A percentile compares a stretch with the other conserved stretches of the same genome.
Conservation (phyloP, 352 stramenopile species). For the Phytopythium mirpurense region DNA sequence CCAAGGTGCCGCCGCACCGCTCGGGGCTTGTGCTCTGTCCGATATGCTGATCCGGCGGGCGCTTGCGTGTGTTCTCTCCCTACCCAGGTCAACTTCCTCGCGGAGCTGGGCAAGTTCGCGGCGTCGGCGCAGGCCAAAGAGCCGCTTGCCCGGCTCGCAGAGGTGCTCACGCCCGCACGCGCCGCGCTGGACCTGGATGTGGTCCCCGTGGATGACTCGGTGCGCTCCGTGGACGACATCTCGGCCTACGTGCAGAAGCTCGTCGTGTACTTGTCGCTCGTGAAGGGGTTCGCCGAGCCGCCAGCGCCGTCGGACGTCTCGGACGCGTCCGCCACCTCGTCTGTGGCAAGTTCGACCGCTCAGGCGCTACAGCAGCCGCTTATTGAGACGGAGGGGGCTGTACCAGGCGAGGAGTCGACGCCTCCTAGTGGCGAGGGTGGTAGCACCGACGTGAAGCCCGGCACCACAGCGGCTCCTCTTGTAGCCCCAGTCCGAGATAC, state of each 20-base stretch:
- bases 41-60: background rate
- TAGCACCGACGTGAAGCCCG: background rate
- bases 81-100: slow-evolving; percentile 34
- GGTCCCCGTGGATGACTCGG: background rate
- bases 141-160: slow-evolving; percentile 28
- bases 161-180: slow-evolving; percentile 32
- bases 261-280: slow-evolving; percentile 41
- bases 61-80: too few species aligned
- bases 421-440: background rate
- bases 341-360: slow-evolving; percentile 2
- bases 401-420: background rate
- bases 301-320: slow-evolving; percentile 4
- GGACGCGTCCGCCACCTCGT: slow-evolving; percentile 8
- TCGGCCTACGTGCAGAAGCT: slow-evolving; percentile 27
- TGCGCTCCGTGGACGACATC: slow-evolving; percentile 26
- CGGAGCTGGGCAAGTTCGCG: slow-evolving; percentile 33
- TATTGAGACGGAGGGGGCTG: slow-evolving; percentile 16
- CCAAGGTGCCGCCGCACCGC: slow-evolving; percentile 14
- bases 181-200: slow-evolving; percentile 24
- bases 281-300: slow-evolving; percentile 43
- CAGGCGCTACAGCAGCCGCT: slow-evolving; percentile 31
- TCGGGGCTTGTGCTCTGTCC: background rate
- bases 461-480: too few species aligned
- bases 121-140: slow-evolving; percentile 22
- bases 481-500: too few species aligned